A percentile compares a stretch with the other conserved stretches of the same genome.
Evolutionary conservation across 75 land plant genomes (phyloP).

Genomic region (Sequoia sempervirens): DNA sequence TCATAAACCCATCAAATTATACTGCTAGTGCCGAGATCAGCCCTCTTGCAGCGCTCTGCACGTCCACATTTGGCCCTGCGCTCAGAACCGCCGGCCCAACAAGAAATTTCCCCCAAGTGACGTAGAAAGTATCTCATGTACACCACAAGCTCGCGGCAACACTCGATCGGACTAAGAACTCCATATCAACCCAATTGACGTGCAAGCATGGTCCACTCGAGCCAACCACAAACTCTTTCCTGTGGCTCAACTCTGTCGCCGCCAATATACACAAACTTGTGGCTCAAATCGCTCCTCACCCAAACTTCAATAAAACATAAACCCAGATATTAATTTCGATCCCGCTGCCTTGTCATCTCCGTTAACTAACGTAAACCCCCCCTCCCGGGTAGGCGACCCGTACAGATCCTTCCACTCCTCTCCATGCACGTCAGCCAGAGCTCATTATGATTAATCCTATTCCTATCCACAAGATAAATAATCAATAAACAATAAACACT

Average conservation of each 20-base stretch:
- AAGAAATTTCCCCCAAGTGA: background rate
- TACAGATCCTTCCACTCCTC: background rate
- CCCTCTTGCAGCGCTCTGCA: too few relatives aligned
- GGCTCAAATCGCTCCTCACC: background rate
- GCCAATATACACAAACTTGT: background rate
- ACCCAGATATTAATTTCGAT: background rate
- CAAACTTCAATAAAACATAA: too few relatives aligned
- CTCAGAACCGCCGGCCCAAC: background rate
- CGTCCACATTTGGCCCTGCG: background rate
- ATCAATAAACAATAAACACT: too few relatives aligned
- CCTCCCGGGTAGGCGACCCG: too few relatives aligned
- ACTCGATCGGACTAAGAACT: background rate
- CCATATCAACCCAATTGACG: background rate
- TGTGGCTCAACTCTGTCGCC: background rate
- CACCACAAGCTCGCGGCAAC: background rate
- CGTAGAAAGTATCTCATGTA: background rate
- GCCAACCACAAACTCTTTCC: background rate
- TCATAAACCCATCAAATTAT: background rate
- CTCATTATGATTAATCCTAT: too few relatives aligned
- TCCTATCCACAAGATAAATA: too few relatives aligned
- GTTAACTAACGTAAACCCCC: background rate
- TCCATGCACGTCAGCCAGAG: background rate
- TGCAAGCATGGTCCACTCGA: background rate
- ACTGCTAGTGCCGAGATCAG: background rate
- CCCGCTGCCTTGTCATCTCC: background rate